A percentile compares a stretch with the other conserved stretches of the same genome.
Evolutionary conservation across 257 asterid species (phyloP).

Genomic region (Fraxinus excelsior): DNA sequence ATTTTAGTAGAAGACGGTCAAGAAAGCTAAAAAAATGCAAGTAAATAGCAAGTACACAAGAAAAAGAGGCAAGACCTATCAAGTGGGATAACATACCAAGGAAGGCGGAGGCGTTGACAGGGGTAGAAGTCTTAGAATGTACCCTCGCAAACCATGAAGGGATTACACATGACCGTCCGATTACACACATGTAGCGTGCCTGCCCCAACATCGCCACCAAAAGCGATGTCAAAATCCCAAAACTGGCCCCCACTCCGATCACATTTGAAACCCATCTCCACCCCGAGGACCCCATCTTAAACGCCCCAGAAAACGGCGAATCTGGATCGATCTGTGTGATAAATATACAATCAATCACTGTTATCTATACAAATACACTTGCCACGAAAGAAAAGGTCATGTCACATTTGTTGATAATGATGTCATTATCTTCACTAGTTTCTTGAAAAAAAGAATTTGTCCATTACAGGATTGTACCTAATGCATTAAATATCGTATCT

Average conservation of each 20-base stretch:
- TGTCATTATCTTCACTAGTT: slow-evolving; percentile 38
- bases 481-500: neutral
- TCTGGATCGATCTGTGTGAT: slow-evolving; percentile 78
- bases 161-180: slow-evolving; percentile 89
- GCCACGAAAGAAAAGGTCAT: slow-evolving; percentile 32
- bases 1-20: neutral
- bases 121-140: slow-evolving; percentile 79
- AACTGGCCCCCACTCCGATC: slow-evolving; percentile 90
- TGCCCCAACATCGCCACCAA: slow-evolving; percentile 96
- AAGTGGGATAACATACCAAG: slow-evolving; percentile 57
- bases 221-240: slow-evolving; percentile 86
- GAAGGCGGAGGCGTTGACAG: slow-evolving; percentile 84
- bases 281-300: slow-evolving; percentile 38
- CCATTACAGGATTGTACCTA: slow-evolving; percentile 1
- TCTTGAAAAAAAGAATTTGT: neutral
- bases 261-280: slow-evolving; percentile 95
- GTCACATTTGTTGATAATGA: neutral
- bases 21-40: too few relatives aligned
- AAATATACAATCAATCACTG: neutral
- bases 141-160: slow-evolving; percentile 89
- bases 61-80: neutral
- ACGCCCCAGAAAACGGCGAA: slow-evolving; percentile 90
- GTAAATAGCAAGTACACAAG: too few relatives aligned
- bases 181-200: slow-evolving; percentile 96
- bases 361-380: slow-evolving; percentile 51